Evolutionary conservation across 495 filamentous ascomycete genomes (phyloP).

Genomic region (Tuber borchii): DNA sequence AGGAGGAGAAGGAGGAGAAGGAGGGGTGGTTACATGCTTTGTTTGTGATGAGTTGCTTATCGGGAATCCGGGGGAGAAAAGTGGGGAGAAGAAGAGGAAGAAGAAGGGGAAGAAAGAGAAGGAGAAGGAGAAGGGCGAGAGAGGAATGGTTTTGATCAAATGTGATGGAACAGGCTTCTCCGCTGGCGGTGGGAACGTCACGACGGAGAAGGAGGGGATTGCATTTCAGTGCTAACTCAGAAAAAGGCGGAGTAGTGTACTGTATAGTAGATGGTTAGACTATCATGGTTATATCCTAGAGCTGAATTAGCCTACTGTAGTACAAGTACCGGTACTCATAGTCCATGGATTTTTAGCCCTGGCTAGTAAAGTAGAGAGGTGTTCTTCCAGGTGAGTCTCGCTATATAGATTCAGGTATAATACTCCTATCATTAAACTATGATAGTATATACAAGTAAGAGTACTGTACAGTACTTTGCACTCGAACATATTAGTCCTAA

Average conservation of each 20-base stretch:
- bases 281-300: neutral
- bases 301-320: neutral
- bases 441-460: no score
- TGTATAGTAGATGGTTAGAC: neutral
- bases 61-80: conserved; percentile 46
- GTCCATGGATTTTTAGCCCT: no score
- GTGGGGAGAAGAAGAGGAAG: conserved; percentile 26
- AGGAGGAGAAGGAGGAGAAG: conserved; percentile 9
- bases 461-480: no score
- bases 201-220: conserved; percentile 70
- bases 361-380: no score
- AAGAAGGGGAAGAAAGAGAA: conserved; percentile 46
- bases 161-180: conserved; percentile 93
- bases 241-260: neutral
- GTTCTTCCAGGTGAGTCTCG: no score
- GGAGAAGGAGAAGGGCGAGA: conserved; percentile 54
- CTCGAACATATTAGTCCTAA: no score
- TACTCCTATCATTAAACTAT: no score
- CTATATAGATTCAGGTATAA: no score
- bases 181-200: conserved; percentile 65
- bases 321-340: neutral
- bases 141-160: conserved; percentile 73
- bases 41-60: conserved; percentile 79
- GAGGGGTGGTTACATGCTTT: conserved; percentile 59
- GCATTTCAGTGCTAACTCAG: conserved; percentile 69